These are phyloP conservation scores for Diaporthe capsici DNA, from an alignment of 2,329 filamentous ascomycete genomes.

Conservation along the genomic window DNA sequence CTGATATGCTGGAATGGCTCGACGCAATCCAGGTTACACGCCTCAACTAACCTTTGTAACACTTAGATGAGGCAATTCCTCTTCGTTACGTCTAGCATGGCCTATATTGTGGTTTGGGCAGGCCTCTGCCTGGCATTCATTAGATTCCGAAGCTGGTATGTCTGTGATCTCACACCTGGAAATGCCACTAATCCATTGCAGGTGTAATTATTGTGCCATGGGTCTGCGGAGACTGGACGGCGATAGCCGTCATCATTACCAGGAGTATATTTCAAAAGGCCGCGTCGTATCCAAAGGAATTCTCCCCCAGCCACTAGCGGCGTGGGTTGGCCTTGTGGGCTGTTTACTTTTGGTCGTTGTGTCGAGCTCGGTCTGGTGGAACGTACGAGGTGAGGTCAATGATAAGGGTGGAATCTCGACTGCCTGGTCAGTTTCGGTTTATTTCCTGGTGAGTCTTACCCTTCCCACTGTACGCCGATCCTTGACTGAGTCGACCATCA, in stretches of 20 bases:
- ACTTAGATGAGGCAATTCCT: slow-evolving; percentile 34
- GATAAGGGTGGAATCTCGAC: background rate
- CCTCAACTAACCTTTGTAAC: background rate
- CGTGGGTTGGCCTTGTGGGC: slow-evolving; percentile 25
- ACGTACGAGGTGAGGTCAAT: background rate
- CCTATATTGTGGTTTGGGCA: slow-evolving; percentile 35
- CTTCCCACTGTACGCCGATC: no score
- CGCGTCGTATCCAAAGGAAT: slow-evolving; percentile 14
- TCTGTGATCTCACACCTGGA: background rate
- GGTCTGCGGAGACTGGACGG: slow-evolving; percentile 12
- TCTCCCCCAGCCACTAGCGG: slow-evolving; percentile 35
- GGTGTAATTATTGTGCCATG: slow-evolving; percentile 24
- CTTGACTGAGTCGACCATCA: background rate
- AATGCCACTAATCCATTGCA: background rate
- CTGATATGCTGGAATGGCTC: background rate
- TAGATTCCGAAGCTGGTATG: slow-evolving; percentile 35
- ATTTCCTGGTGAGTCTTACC: slow-evolving; percentile 12
- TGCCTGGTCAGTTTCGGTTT: slow-evolving; percentile 31
- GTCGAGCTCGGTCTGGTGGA: slow-evolving; percentile 38
- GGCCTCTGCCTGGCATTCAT: slow-evolving; percentile 36
- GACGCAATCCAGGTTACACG: accelerated
- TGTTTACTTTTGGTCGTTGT: slow-evolving; percentile 30
- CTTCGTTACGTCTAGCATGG: slow-evolving; percentile 40
- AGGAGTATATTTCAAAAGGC: slow-evolving; percentile 3
- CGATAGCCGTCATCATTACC: background rate